Evolutionary conservation across 2,329 filamentous ascomycete genomes (phyloP), one percentile per base, ranked within the genome.

Genomic region (Botrytis deweyae): DNA sequence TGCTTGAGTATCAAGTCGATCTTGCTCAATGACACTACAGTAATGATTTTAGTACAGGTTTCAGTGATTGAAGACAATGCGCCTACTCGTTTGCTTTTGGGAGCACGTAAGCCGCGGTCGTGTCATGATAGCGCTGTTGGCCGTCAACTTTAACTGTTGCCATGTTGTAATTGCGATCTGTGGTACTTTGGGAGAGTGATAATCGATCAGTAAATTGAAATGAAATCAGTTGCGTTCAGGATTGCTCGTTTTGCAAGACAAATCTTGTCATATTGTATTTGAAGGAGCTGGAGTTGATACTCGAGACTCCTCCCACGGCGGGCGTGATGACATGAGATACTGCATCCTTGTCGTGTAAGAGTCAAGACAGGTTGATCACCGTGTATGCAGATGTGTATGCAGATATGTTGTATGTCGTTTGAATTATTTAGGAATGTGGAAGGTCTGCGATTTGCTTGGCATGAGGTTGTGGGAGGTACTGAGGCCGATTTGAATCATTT

Each of bases 81-180:
- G 20, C 62, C 25, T 72, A 72, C 70, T 72, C 70, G 9, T 67
- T 49, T 38, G 70, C 70, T 52, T 72, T 72, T 44, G 62, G 70
- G 25, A 72, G 70, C 12, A 72, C 70, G 22, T 72, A 72, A 44
- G 62, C 62, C 33, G 70, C 70, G 40, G 22, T 46, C 20, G 62
- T 72, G 40, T 61, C 38, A 61, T 72, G 70, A 38, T 72, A 72
- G 6, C 62, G 62, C 38, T 40, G 62, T 36, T 72, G 62, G 29
- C 12, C 58, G 33, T 25, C n/a, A 46, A 67, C 29, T 38, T 25
- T 10, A 7, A 38, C 22, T 22, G 62, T 20, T 59, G 70, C 49
- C 62, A 72, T 72, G 16, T 67, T 72, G 40, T 16, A 46, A 59
- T 7, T 29, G 14, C 29, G 29, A 18, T 55, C 1, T 40, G 25